Conservation (phyloP, 139 green algal genomes). For the Chlorella sorokiniana region DNA sequence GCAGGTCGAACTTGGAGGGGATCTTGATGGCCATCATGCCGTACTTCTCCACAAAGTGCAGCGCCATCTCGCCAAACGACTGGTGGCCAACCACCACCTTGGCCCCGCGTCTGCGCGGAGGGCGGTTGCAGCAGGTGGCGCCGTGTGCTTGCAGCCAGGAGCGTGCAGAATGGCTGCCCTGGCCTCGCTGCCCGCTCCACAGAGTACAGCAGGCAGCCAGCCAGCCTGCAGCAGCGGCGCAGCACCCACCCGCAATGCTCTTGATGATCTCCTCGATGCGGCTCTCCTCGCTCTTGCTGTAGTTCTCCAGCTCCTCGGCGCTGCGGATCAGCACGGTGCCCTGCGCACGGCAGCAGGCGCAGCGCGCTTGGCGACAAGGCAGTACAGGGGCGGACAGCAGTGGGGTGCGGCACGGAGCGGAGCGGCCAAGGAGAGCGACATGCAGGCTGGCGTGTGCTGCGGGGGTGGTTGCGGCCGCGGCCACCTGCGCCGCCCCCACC, state of each 20-base stretch:
- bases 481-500: too few species aligned
- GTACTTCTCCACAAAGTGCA: conserved; percentile 98
- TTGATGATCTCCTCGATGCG: conserved; percentile 91
- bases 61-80: conserved; percentile 94
- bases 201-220: not conserved
- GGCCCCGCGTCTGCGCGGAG: conserved; percentile 29
- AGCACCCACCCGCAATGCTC: conserved; percentile 63
- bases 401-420: not conserved
- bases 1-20: conserved; percentile 97
- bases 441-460: not conserved
- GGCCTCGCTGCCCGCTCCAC: too few species aligned
- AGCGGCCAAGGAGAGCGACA: not conserved
- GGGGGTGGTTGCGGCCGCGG: too few species aligned
- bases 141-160: not conserved
- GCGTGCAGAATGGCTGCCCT: not conserved
- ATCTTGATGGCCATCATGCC: conserved; percentile 82
- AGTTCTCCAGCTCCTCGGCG: conserved; percentile 93
- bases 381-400: not conserved
- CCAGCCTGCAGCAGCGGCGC: not conserved
- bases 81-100: conserved; percentile 82
- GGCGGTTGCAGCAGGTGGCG: not conserved
- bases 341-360: conserved; percentile 54
- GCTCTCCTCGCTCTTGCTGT: conserved; percentile 87
- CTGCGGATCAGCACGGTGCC: conserved; percentile 97
- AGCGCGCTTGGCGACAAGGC: too few species aligned